A percentile compares a stretch with the other conserved stretches of the same genome.
Conservation (phyloP, 176 grass and related monocot genomes). For the barley (Hordeum vulgare) region MorexV3_pseudomolecules_assembly NC_058520.1:464749994-464750493, state of each 20-base stretch:
- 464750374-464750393: not conserved
- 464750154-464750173: slow-evolving; percentile 8
- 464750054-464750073: not conserved
- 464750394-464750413: slow-evolving; percentile 26
- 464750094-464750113: not conserved
- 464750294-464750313: not conserved
- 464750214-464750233: not conserved
- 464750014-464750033: not conserved
- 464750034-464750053: not conserved
- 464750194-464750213: slow-evolving; percentile 13
- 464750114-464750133: not conserved
- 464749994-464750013: not conserved
- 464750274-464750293: not conserved
- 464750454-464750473: slow-evolving; percentile 46
- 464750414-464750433: not conserved
- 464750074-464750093: not conserved
- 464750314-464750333: not conserved
- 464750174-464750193: not conserved
- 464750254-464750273: not conserved
- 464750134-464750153: not conserved
- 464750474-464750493: not conserved
- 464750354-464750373: not conserved
- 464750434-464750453: not conserved
- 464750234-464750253: slow-evolving; percentile 1
- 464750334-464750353: not conserved